phyloP scores from a whole-genome alignment of 305 asterid genomes.

The Fraxinus nigra region DNA sequence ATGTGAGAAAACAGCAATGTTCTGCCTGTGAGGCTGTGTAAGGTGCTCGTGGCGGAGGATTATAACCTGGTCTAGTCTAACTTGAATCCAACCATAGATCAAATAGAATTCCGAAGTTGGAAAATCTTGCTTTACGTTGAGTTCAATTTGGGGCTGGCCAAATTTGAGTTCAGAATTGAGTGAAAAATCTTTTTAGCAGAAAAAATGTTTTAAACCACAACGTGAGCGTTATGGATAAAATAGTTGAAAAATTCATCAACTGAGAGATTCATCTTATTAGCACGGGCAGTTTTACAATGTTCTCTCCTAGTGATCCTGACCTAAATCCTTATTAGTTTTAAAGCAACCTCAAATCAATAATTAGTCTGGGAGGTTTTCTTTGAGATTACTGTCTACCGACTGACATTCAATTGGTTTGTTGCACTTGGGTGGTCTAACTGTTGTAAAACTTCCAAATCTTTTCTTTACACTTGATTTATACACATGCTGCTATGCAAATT shows the following conservation, averaged over 20 bases:
- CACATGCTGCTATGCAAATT: not conserved
- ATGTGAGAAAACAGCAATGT: not conserved
- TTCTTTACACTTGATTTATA: not conserved
- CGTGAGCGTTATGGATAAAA: not conserved
- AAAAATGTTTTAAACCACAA: not conserved
- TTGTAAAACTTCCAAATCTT: not conserved
- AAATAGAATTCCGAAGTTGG: not conserved
- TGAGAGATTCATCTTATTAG: not conserved
- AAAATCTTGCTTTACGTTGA: not conserved
- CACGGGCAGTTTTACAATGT: not conserved
- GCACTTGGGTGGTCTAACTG: not conserved
- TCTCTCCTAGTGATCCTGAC: not conserved
- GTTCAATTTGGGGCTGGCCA: not conserved
- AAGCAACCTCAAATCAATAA: not conserved
- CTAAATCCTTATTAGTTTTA: not conserved
- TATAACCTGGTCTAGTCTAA: not conserved
- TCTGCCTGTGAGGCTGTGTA: not conserved
- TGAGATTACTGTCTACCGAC: not conserved
- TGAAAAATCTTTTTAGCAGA: not conserved
- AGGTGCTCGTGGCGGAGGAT: not conserved
- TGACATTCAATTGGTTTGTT: not conserved
- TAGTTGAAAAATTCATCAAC: not conserved
- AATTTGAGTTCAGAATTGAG: not conserved
- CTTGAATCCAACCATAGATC: not conserved
- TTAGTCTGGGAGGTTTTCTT: not conserved